These are phyloP conservation scores for Smittium culicis DNA, from an alignment of 371 early-diverging fungal genomes.

Conservation along the genomic window DNA sequence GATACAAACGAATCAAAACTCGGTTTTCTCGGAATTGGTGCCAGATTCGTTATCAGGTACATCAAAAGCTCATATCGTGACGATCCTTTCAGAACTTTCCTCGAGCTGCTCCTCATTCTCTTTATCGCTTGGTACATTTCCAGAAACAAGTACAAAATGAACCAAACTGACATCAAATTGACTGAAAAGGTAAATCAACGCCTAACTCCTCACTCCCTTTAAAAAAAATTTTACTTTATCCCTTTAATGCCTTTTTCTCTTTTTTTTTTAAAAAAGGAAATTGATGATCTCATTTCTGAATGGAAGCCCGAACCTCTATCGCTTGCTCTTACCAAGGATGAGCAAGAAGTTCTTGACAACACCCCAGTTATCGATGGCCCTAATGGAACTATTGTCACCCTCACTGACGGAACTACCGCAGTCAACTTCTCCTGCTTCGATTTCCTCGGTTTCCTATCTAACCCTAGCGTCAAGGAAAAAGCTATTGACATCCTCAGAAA, in stretches of 20 bases:
- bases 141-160: slow-evolving; percentile 69
- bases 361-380: slow-evolving; percentile 60
- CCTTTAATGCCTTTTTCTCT: slow-evolving; percentile 14
- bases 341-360: slow-evolving; percentile 63
- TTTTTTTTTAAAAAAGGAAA: slow-evolving; percentile 38
- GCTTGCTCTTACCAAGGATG: slow-evolving; percentile 53
- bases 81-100: slow-evolving; percentile 82
- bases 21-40: background rate
- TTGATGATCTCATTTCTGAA: slow-evolving; percentile 85
- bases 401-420: slow-evolving; percentile 20
- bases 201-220: background rate
- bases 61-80: slow-evolving; percentile 86
- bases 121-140: slow-evolving; percentile 84
- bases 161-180: slow-evolving; percentile 60
- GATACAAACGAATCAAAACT: background rate
- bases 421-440: slow-evolving; percentile 75
- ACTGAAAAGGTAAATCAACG: slow-evolving; percentile 46
- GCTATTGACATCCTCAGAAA: slow-evolving; percentile 78
- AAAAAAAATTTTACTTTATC: slow-evolving; percentile 1
- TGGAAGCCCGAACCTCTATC: slow-evolving; percentile 95
- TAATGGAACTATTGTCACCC: slow-evolving; percentile 26
- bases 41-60: slow-evolving; percentile 52
- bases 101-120: slow-evolving; percentile 72
- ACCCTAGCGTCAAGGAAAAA: slow-evolving; percentile 61
- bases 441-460: slow-evolving; percentile 67